Evolutionary conservation across 495 filamentous ascomycete genomes (phyloP).

Genomic region (Articulospora tetracladia): DNA sequence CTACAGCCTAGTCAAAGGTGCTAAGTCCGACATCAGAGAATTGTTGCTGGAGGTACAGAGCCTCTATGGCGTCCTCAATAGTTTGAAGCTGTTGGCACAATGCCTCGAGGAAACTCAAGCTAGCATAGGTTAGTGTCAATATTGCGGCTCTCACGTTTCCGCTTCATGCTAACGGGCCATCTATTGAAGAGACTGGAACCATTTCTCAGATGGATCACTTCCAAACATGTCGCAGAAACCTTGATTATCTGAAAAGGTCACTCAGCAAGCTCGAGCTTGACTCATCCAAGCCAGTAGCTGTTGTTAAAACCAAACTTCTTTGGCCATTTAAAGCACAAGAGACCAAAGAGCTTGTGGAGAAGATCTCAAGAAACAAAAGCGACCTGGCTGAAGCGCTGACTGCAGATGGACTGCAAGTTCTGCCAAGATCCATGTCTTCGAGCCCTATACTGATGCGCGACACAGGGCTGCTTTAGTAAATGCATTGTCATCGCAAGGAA

Average conservation of each 20-base stretch:
- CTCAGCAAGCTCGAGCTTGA: slow-evolving; percentile 6
- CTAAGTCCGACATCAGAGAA: slow-evolving; percentile 1
- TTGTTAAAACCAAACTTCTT: not conserved
- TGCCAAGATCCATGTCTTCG: not conserved
- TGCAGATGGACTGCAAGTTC: slow-evolving; percentile 1
- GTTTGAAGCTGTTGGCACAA: slow-evolving; percentile 1
- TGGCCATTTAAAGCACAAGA: slow-evolving; percentile 8
- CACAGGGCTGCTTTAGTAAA: slow-evolving; percentile 5
- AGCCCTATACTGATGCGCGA: not conserved
- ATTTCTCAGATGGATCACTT: slow-evolving; percentile 6
- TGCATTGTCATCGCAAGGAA: slow-evolving; percentile 1
- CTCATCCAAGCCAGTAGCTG: not conserved
- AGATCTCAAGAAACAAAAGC: slow-evolving; percentile 3
- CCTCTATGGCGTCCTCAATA: slow-evolving; percentile 8
- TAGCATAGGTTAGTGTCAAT: not conserved
- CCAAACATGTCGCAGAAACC: slow-evolving; percentile 4
- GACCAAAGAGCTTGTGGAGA: slow-evolving; percentile 7
- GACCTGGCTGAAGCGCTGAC: not conserved
- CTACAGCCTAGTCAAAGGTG: not conserved
- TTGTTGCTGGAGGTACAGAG: slow-evolving; percentile 6
- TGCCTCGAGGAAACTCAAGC: slow-evolving; percentile 2
- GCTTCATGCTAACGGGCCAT: not conserved
- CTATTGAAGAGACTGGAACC: not conserved
- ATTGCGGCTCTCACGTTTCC: not conserved
- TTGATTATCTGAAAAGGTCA: slow-evolving; percentile 5